Conservation (phyloP, 306 rosid species). For the Cucurbita maxima region DNA sequence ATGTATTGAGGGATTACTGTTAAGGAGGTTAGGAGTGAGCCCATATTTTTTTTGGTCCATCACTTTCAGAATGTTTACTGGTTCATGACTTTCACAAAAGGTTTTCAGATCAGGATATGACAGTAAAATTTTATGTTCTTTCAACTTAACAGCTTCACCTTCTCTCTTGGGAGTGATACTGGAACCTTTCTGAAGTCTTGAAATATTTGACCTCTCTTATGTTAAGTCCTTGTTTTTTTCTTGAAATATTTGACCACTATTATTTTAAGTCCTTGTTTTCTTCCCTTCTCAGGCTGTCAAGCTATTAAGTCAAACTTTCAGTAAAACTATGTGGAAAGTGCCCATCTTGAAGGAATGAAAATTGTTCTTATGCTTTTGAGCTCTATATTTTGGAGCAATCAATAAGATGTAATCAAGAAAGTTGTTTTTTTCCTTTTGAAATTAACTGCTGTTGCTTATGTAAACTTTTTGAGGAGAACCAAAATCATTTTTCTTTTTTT, state of each 20-base stretch:
- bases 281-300: not conserved
- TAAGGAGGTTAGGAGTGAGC: not conserved
- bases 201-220: not conserved
- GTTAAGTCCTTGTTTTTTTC: not conserved
- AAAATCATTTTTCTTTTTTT: not conserved
- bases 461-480: not conserved
- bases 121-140: not conserved
- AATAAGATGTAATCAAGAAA: not conserved
- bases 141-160: not conserved
- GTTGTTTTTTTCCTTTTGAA: not conserved
- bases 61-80: not conserved
- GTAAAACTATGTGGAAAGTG: not conserved
- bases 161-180: not conserved
- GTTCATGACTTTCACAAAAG: not conserved
- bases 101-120: not conserved
- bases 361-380: not conserved
- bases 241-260: not conserved
- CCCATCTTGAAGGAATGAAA: not conserved
- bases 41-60: not conserved
- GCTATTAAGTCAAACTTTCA: not conserved
- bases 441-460: not conserved
- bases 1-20: not conserved
- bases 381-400: not conserved
- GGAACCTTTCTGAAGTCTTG: not conserved
- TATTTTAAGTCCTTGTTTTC: not conserved